A percentile compares a stretch with the other conserved stretches of the same genome.
Evolutionary conservation across 768 basidiomycete species (phyloP).

Genomic region (Termitomyces sp.): DNA sequence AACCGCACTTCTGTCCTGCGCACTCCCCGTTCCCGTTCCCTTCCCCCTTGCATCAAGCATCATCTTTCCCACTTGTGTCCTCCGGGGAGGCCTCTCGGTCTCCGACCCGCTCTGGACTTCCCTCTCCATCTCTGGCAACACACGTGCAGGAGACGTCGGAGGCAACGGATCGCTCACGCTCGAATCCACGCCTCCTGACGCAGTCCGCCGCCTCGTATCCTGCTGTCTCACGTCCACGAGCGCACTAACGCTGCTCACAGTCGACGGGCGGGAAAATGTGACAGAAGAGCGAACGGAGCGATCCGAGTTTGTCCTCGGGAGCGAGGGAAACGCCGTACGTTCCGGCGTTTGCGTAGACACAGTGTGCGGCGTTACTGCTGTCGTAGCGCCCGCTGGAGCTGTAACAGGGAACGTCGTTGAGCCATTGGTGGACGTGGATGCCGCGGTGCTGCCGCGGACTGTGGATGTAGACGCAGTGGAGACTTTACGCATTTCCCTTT

Average conservation of each 20-base stretch:
- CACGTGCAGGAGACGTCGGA: not conserved
- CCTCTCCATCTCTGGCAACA: not conserved
- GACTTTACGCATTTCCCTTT: constrained; percentile 22
- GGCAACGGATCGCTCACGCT: constrained; percentile 12
- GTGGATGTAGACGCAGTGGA: constrained; percentile 37
- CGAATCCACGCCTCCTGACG: constrained; percentile 18
- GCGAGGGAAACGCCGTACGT: constrained; percentile 19
- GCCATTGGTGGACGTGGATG: constrained; percentile 8
- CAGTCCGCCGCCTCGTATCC: constrained; percentile 27
- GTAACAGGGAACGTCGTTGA: constrained; percentile 34
- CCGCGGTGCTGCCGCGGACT: constrained; percentile 28
- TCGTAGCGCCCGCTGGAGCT: constrained; percentile 52
- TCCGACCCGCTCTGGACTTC: constrained; percentile 29
- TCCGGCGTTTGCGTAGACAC: constrained; percentile 38
- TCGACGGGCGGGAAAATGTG: constrained; percentile 61
- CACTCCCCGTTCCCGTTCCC: constrained; percentile 12
- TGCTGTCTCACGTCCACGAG: constrained; percentile 53
- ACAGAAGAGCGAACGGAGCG: constrained; percentile 40
- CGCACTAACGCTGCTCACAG: constrained; percentile 40
- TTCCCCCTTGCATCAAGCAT: constrained; percentile 36
- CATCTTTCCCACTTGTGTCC: constrained; percentile 33
- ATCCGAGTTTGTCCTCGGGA: constrained; percentile 43
- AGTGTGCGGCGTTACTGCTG: constrained; percentile 60
- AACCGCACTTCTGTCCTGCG: constrained; percentile 36
- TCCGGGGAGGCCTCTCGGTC: constrained; percentile 41